A percentile compares a stretch with the other conserved stretches of the same genome.
phyloP scores from a whole-genome alignment of 2,329 filamentous ascomycete genomes.

The Aspergillus ochraceus region DNA sequence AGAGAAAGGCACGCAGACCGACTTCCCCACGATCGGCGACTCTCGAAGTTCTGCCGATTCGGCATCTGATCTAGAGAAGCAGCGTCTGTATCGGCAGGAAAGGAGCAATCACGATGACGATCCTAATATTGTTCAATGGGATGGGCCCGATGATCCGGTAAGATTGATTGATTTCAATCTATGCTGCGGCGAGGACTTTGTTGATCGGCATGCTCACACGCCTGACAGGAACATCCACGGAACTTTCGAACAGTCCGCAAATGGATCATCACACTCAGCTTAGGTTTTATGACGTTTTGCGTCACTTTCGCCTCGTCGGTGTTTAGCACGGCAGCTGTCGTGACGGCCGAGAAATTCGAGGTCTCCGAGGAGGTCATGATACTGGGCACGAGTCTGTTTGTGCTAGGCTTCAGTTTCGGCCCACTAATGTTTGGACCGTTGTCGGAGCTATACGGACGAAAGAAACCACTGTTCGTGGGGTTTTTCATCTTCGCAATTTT shows the following conservation, averaged over 20 bases:
- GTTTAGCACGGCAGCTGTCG: slow-evolving; percentile 45
- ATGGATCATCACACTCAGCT: slow-evolving; percentile 44
- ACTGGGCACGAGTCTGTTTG: slow-evolving; percentile 51
- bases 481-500: slow-evolving; percentile 52
- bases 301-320: slow-evolving; percentile 51
- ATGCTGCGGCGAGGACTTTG: background rate
- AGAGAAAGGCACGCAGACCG: background rate
- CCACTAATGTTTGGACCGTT: slow-evolving; percentile 30
- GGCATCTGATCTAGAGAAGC: background rate
- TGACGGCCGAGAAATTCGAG: slow-evolving; percentile 44
- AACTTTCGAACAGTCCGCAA: slow-evolving; percentile 23
- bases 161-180: background rate
- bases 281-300: slow-evolving; percentile 47
- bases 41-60: background rate
- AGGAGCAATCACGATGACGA: background rate
- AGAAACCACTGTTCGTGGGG: slow-evolving; percentile 48
- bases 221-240: background rate
- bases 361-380: slow-evolving; percentile 52
- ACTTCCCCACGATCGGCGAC: background rate
- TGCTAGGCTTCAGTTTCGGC: slow-evolving; percentile 46
- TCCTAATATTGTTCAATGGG: background rate
- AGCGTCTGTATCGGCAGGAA: background rate
- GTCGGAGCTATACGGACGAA: slow-evolving; percentile 51
- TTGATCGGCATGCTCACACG: too few species aligned
- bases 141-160: background rate